Conservation (phyloP, 164 flowering plant species). For the Kalanchoe fedtschenkoi region DNA sequence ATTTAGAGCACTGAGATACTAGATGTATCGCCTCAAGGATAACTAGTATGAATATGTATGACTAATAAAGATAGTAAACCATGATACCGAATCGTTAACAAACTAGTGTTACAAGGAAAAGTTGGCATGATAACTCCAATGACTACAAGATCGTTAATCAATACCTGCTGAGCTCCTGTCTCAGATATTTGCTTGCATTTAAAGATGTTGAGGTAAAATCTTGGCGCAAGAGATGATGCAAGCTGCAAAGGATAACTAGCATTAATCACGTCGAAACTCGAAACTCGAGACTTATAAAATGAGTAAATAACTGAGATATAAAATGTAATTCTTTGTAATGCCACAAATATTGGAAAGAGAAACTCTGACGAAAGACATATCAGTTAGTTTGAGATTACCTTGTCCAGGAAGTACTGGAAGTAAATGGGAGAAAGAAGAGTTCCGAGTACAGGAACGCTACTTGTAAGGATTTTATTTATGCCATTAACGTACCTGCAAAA, state of each 20-base stretch:
- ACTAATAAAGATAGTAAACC: no score
- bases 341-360: background rate
- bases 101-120: background rate
- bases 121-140: background rate
- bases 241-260: conserved; percentile 45
- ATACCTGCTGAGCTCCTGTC: conserved; percentile 97
- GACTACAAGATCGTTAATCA: background rate
- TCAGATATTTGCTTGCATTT: conserved; percentile 95
- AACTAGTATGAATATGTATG: no score
- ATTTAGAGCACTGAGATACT: background rate
- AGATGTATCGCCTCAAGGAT: no score
- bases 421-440: conserved; percentile 74
- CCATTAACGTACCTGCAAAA: conserved; percentile 79
- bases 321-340: background rate
- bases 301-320: no score
- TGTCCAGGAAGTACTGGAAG: conserved; percentile 95
- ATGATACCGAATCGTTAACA: no score
- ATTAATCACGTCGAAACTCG: background rate
- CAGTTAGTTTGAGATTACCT: conserved; percentile 34
- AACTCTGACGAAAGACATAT: background rate
- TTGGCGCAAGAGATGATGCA: conserved; percentile 92
- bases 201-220: conserved; percentile 82
- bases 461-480: conserved; percentile 71
- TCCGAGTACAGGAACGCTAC: conserved; percentile 87
- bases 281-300: no score